These are phyloP conservation scores for Paralagenidium karlingii DNA, from an alignment of 352 stramenopile species.

Conservation along the genomic window DNA sequence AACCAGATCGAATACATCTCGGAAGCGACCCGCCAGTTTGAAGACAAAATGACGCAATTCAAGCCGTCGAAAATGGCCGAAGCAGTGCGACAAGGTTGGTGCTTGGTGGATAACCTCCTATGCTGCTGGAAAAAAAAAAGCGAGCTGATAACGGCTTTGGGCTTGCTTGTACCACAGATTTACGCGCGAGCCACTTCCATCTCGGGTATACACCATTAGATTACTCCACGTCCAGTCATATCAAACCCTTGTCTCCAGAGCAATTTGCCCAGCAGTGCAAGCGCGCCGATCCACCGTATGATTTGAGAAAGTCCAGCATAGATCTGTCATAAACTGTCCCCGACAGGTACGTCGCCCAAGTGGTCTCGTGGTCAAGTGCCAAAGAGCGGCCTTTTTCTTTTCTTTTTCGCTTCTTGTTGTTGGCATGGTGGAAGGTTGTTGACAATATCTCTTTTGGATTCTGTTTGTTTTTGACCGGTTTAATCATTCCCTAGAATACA, in stretches of 20 bases:
- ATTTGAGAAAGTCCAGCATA: conserved; percentile 56
- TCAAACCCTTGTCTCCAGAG: conserved; percentile 25
- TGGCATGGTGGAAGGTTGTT: too few species aligned
- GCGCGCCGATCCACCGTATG: conserved; percentile 21
- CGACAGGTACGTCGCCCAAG: too few species aligned
- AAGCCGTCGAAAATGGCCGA: conserved; percentile 64
- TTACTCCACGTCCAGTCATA: conserved; percentile 65
- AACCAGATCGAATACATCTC: conserved; percentile 69
- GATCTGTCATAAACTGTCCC: too few species aligned
- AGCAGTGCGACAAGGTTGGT: conserved; percentile 28
- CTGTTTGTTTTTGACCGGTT: too few species aligned
- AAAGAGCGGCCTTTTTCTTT: too few species aligned
- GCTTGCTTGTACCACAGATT: conserved; percentile 22
- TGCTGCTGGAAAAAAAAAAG: background rate
- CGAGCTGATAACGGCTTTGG: too few species aligned
- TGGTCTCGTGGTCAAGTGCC: too few species aligned
- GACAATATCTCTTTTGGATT: too few species aligned
- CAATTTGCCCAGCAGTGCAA: conserved; percentile 45
- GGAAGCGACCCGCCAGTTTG: conserved; percentile 51
- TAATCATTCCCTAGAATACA: too few species aligned
- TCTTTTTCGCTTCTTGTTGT: too few species aligned
- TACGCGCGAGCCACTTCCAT: conserved; percentile 62
- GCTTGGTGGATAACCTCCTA: background rate
- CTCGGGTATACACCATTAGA: conserved; percentile 49
- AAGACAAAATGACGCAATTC: conserved; percentile 56